Percentiles rank a stretch among this genome's conserved stretches.
These are phyloP conservation scores for Trametes hirsuta DNA, from an alignment of 1,284 basidiomycete genomes.

Conservation along the genomic window DNA sequence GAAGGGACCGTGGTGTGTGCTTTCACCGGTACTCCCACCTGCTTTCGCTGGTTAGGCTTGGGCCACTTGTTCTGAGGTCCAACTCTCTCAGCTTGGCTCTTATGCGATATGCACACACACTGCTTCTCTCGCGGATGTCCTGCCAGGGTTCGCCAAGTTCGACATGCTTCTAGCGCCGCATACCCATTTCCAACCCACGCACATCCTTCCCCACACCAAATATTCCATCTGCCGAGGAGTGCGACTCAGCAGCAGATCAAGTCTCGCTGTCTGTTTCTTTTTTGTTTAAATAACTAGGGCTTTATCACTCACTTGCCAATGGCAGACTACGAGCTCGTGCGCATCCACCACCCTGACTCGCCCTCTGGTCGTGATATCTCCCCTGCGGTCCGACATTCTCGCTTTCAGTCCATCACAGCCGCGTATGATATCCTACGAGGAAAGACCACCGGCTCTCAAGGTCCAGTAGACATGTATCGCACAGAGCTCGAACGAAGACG, in stretches of 20 bases:
- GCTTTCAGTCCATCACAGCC: constrained; percentile 51
- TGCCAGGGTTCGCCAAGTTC: constrained; percentile 3
- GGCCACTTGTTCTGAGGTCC: too few relatives aligned
- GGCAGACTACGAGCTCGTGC: constrained; percentile 57
- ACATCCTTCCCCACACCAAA: constrained; percentile 52
- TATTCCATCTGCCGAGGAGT: constrained; percentile 51
- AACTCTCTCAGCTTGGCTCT: background rate
- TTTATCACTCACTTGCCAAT: background rate
- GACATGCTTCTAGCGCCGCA: constrained; percentile 27
- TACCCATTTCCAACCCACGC: constrained; percentile 45
- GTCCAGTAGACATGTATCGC: constrained; percentile 35
- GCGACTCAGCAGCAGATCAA: constrained; percentile 52
- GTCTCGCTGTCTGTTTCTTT: constrained; percentile 46
- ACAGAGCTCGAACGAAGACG: constrained; percentile 46
- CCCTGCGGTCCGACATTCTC: constrained; percentile 42
- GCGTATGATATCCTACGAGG: constrained; percentile 51
- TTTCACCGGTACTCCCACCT: too few relatives aligned
- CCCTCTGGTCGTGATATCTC: constrained; percentile 37
- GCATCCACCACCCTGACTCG: constrained; percentile 55
- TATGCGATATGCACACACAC: background rate
- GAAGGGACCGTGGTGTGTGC: too few relatives aligned
- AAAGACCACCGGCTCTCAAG: constrained; percentile 6
- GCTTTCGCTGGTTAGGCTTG: too few relatives aligned
- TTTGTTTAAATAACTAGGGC: background rate
- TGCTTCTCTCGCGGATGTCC: background rate